These are phyloP conservation scores for Didymella glomerata DNA, from an alignment of 2,329 filamentous ascomycete genomes.

Conservation along the genomic window DNA sequence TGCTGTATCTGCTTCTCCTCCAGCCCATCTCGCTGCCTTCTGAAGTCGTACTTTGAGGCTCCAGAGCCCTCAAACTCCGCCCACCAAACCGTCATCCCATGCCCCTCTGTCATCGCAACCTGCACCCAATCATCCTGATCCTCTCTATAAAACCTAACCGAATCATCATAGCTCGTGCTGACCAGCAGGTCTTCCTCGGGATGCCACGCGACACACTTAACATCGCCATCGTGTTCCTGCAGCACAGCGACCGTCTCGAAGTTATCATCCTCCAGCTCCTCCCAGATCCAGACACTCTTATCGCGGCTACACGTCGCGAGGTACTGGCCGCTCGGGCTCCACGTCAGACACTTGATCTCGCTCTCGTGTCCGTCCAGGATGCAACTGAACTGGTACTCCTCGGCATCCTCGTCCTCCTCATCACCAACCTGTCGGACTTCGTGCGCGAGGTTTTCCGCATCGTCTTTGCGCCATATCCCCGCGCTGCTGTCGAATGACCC, in stretches of 20 bases:
- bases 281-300: slow-evolving; percentile 98
- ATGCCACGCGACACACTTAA: slow-evolving; percentile 94
- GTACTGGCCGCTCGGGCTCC: slow-evolving; percentile 76
- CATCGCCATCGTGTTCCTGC: slow-evolving; percentile 93
- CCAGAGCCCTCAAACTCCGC: slow-evolving; percentile 70
- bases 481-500: slow-evolving; percentile 94
- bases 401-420: slow-evolving; percentile 67
- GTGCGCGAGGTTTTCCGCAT: slow-evolving; percentile 59
- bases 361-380: slow-evolving; percentile 95
- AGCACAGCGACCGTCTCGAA: slow-evolving; percentile 96
- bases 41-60: slow-evolving; percentile 41
- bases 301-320: slow-evolving; percentile 91
- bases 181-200: slow-evolving; percentile 81
- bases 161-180: slow-evolving; percentile 93
- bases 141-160: slow-evolving; percentile 86
- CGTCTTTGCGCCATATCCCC: slow-evolving; percentile 74
- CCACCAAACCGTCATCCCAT: slow-evolving; percentile 89
- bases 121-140: slow-evolving; percentile 95
- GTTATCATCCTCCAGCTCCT: slow-evolving; percentile 93
- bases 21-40: slow-evolving; percentile 32
- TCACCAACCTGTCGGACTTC: slow-evolving; percentile 51
- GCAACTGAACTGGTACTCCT: slow-evolving; percentile 92
- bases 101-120: slow-evolving; percentile 80
- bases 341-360: slow-evolving; percentile 84
- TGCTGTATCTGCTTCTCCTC: slow-evolving; percentile 47